These are phyloP conservation scores for Penicillium robsamsonii DNA, from an alignment of 495 filamentous ascomycete species.

Conservation along the genomic window DNA sequence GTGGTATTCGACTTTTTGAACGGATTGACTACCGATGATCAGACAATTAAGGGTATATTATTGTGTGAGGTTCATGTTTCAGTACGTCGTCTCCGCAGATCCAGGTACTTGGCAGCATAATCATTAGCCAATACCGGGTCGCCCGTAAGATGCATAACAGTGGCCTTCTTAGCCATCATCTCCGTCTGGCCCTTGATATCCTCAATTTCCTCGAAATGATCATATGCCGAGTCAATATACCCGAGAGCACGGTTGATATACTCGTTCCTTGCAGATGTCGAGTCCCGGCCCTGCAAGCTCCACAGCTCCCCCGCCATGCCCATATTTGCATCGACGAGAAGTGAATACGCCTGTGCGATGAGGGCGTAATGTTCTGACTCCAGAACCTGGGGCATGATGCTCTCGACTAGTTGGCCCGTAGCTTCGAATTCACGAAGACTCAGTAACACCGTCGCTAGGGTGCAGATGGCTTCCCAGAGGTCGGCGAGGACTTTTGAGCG, in stretches of 20 bases:
- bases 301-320: slow-evolving; percentile 65
- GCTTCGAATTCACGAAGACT: slow-evolving; percentile 73
- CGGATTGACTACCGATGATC: not conserved
- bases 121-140: slow-evolving; percentile 71
- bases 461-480: slow-evolving; percentile 75
- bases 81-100: slow-evolving; percentile 44
- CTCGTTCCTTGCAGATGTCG: slow-evolving; percentile 46
- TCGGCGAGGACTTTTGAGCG: slow-evolving; percentile 66
- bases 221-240: slow-evolving; percentile 65
- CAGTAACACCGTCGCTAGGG: slow-evolving; percentile 66
- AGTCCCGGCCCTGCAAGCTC: slow-evolving; percentile 22
- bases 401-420: slow-evolving; percentile 62
- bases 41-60: not conserved
- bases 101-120: slow-evolving; percentile 68
- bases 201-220: slow-evolving; percentile 68
- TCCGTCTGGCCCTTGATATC: slow-evolving; percentile 74
- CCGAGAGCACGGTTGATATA: slow-evolving; percentile 62
- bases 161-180: slow-evolving; percentile 84
- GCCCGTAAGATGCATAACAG: slow-evolving; percentile 71
- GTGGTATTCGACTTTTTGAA: too few species aligned
- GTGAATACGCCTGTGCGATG: slow-evolving; percentile 65
- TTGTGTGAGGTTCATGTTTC: slow-evolving; percentile 14
- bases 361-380: slow-evolving; percentile 68
- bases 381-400: slow-evolving; percentile 77
- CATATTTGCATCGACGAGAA: slow-evolving; percentile 81